phyloP scores from a whole-genome alignment of 1,284 basidiomycete genomes.

The Wallemia hederae region DNA sequence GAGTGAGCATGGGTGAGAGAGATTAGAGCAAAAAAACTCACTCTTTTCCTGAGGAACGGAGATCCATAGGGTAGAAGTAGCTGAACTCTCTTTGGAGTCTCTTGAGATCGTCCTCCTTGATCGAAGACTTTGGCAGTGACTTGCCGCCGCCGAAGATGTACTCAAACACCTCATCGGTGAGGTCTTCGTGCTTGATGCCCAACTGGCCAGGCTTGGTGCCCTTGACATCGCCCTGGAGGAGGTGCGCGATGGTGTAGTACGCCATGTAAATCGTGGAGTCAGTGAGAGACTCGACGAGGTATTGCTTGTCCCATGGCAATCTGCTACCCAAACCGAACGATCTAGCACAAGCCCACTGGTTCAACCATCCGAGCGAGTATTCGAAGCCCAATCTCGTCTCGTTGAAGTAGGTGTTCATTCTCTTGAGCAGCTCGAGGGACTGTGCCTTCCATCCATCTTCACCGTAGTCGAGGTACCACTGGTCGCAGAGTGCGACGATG shows the following conservation, averaged over 20 bases:
- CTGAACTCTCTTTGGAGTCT: conserved; percentile 67
- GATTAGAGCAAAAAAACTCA: background rate
- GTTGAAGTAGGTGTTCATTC: conserved; percentile 64
- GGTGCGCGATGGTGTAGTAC: conserved; percentile 81
- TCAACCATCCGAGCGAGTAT: conserved; percentile 75
- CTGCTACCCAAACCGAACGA: conserved; percentile 89
- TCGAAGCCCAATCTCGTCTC: conserved; percentile 85
- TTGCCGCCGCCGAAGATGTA: conserved; percentile 56
- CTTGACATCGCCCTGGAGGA: conserved; percentile 56
- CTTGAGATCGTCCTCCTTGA: conserved; percentile 50
- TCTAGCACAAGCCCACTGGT: conserved; percentile 94
- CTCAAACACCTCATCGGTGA: conserved; percentile 96
- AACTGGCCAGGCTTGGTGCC: conserved; percentile 54
- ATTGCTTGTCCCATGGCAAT: conserved; percentile 87
- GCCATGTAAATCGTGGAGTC: conserved; percentile 99
- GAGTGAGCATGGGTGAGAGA: background rate
- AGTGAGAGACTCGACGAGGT: conserved; percentile 83
- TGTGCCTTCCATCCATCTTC: conserved; percentile 61
- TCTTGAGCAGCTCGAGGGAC: conserved; percentile 32
- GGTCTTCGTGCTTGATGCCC: conserved; percentile 59
- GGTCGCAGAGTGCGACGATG: conserved; percentile 90
- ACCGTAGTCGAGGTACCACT: conserved; percentile 98
- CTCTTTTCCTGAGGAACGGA: conserved; percentile 97
- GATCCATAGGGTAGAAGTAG: conserved; percentile 96
- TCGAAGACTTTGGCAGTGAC: conserved; percentile 32